Evolutionary conservation across 2,329 filamentous ascomycete genomes (phyloP).

Genomic region (Davidsoniella virescens): DNA sequence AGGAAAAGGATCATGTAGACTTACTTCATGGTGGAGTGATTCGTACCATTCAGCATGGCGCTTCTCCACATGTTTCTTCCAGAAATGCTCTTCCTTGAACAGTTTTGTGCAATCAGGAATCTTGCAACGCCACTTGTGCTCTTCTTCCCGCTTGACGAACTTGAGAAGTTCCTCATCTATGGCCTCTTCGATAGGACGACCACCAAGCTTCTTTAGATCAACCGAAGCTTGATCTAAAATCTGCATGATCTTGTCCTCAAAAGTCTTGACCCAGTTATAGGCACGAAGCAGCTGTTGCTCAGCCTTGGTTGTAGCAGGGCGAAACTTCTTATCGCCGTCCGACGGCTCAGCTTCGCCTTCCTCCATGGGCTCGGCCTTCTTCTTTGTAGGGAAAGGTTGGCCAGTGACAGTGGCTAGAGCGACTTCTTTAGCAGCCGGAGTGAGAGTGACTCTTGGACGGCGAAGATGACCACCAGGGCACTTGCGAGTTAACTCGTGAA

Average conservation of each 20-base stretch:
- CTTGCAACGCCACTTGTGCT: conserved; percentile 92
- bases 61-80: conserved; percentile 96
- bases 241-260: conserved; percentile 89
- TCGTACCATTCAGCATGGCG: conserved; percentile 81
- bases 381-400: conserved; percentile 70
- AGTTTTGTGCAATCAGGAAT: conserved; percentile 91
- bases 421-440: conserved; percentile 65
- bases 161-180: conserved; percentile 73
- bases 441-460: conserved; percentile 72
- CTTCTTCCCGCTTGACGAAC: conserved; percentile 91
- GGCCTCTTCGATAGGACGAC: conserved; percentile 71
- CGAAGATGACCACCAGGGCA: conserved; percentile 95
- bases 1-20: conserved; percentile 19
- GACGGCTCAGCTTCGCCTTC: conserved; percentile 34
- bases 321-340: conserved; percentile 54
- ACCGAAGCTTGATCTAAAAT: conserved; percentile 79
- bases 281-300: conserved; percentile 88
- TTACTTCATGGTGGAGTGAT: conserved; percentile 65
- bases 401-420: conserved; percentile 72
- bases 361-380: conserved; percentile 48
- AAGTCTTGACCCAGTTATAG: conserved; percentile 98
- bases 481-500: conserved; percentile 89
- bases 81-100: conserved; percentile 94
- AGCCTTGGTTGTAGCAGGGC: conserved; percentile 53
- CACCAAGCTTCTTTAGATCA: conserved; percentile 80